Evolutionary conservation across 129 eudicot species (phyloP), one percentile per base, ranked within the genome.

Genomic region (Arctium minus): DNA sequence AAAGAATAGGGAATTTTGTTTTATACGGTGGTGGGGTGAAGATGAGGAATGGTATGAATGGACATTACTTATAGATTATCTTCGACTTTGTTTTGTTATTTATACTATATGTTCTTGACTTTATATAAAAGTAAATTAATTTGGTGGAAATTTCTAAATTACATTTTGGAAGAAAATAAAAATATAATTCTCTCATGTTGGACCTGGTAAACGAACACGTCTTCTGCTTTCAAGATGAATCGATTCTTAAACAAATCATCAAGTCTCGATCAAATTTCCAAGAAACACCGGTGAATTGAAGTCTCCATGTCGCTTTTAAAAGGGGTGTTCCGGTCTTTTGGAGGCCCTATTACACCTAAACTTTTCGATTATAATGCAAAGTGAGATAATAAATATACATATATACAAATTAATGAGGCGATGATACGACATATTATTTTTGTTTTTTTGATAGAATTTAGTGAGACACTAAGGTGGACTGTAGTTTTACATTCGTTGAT

Each of bases 171-270:
- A 17, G 72, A 70, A 80, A 8, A 80, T 12, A 71, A 40, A 80
- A 80, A 46, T 70, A 64, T 32, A 79, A 79, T n/a, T 44, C 38
- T 30, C 17, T 64, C 38, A 78, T 38, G 31, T 80, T 73, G 80
- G 85, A 82, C 85, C 80, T 32, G 80, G 85, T 74, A 64, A 74
- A 74, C 75, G 29, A 40, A 29, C 75, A 5, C 10, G 31, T 13
- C 38, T 60, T 65, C 12, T 27, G 30, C 27, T 77, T 39, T 73
- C 74, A 27, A 27, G 42, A 73, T 6, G 46, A 71, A 6, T 35
- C 13, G 56, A 37, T 37, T 30, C 4, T 13, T 73, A 60, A 37
- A 29, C 29, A 72, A 56, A 6, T 10, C 2, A 53, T 53, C 12
- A 17, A 22, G 22, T 53, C 18, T 13, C 22, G 17, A 2, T 22